Conservation (phyloP, 768 basidiomycete genomes). For the Mycena chlorophos region DNA sequence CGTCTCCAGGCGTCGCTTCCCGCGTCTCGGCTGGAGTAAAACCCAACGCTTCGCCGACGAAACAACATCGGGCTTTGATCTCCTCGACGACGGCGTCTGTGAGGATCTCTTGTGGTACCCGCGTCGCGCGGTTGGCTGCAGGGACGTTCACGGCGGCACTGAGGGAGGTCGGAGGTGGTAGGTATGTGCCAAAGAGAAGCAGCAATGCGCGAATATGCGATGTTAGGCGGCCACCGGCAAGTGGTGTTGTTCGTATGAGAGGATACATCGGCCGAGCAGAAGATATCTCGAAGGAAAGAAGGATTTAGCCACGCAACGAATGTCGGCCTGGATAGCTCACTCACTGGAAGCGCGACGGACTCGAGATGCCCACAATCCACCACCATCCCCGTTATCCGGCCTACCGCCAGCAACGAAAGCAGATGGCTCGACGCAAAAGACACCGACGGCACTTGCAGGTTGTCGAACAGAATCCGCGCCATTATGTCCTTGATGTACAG, state of each 20-base stretch:
- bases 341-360: slow-evolving; percentile 82
- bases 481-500: slow-evolving; percentile 86
- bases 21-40: slow-evolving; percentile 32
- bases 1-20: slow-evolving; percentile 34
- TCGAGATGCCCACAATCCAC: slow-evolving; percentile 93
- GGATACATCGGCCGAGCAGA: slow-evolving; percentile 86
- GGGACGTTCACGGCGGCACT: slow-evolving; percentile 65
- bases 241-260: slow-evolving; percentile 78
- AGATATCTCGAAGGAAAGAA: slow-evolving; percentile 62
- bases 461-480: slow-evolving; percentile 84
- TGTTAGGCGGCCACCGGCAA: slow-evolving; percentile 82
- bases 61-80: slow-evolving; percentile 86
- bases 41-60: slow-evolving; percentile 70
- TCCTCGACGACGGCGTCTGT: slow-evolving; percentile 84
- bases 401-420: slow-evolving; percentile 80
- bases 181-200: slow-evolving; percentile 78
- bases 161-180: slow-evolving; percentile 77
- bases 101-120: slow-evolving; percentile 78
- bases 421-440: slow-evolving; percentile 91
- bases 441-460: slow-evolving; percentile 88
- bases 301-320: neutral
- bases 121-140: slow-evolving; percentile 57
- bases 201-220: slow-evolving; percentile 80
- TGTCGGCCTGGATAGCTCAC: too few relatives aligned
- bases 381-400: slow-evolving; percentile 90